Conservation (phyloP, 1,139 yeast species). For the Magnusiomyces ingens region DNA sequence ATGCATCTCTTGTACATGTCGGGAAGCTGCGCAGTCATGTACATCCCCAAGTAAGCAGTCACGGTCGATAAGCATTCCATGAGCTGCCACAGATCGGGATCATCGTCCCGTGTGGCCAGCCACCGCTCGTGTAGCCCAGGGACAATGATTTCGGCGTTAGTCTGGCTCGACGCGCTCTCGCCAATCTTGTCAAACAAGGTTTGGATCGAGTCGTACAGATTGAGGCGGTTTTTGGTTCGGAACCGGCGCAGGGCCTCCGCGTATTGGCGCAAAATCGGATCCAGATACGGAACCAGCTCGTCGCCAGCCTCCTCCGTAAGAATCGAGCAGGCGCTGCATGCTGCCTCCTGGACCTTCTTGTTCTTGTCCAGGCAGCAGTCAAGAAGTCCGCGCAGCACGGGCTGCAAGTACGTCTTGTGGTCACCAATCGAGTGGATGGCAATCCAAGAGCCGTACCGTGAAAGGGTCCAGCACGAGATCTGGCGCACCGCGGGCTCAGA, state of each 20-base stretch:
- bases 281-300: conserved; percentile 50
- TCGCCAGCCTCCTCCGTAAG: conserved; percentile 74
- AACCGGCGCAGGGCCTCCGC: conserved; percentile 67
- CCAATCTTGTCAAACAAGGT: conserved; percentile 79
- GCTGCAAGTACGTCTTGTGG: conserved; percentile 56
- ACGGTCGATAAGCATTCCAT: conserved; percentile 89
- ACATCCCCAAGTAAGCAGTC: conserved; percentile 78
- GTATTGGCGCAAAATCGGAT: conserved; percentile 62
- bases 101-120: conserved; percentile 67
- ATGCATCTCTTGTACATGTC: conserved; percentile 81
- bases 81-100: conserved; percentile 82
- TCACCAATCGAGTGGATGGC: conserved; percentile 38
- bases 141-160: conserved; percentile 53
- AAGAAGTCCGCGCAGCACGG: conserved; percentile 72
- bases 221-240: conserved; percentile 73
- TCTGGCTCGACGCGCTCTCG: conserved; percentile 31
- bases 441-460: conserved; percentile 81
- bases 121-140: conserved; percentile 81
- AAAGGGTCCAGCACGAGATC: conserved; percentile 91
- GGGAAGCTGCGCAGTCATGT: conserved; percentile 83
- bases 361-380: conserved; percentile 70
- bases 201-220: conserved; percentile 87
- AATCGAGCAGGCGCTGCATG: conserved; percentile 78
- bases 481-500: conserved; percentile 80
- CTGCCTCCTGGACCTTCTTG: conserved; percentile 92